Evolutionary conservation across 768 basidiomycete species (phyloP).

Genomic region (Auriscalpium microsporum): DNA sequence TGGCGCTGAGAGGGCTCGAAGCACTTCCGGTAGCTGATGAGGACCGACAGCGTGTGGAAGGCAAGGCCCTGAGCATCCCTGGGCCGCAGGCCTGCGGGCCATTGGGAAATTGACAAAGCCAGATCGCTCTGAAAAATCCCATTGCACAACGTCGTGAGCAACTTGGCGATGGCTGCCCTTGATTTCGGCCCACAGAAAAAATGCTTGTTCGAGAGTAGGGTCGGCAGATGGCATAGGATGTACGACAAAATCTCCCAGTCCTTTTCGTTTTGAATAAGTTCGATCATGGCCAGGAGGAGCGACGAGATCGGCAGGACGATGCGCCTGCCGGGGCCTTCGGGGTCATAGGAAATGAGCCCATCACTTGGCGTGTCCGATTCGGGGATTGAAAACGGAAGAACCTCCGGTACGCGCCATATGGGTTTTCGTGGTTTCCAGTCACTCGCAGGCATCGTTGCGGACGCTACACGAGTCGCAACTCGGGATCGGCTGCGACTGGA

Average conservation of each 20-base stretch:
- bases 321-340: slow-evolving; percentile 31
- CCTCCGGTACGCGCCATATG: slow-evolving; percentile 67
- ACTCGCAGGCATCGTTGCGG: slow-evolving; percentile 14
- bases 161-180: slow-evolving; percentile 46
- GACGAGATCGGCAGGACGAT: slow-evolving; percentile 63
- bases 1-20: slow-evolving; percentile 64
- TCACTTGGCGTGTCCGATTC: slow-evolving; percentile 61
- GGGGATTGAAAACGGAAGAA: slow-evolving; percentile 43
- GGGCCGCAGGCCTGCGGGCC: slow-evolving; percentile 53
- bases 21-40: slow-evolving; percentile 78
- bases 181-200: slow-evolving; percentile 88
- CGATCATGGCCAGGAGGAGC: slow-evolving; percentile 57
- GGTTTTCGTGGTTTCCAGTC: slow-evolving; percentile 32
- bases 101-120: slow-evolving; percentile 45
- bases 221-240: slow-evolving; percentile 81
- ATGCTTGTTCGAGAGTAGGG: slow-evolving; percentile 91
- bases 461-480: slow-evolving; percentile 28
- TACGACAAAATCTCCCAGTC: slow-evolving; percentile 95
- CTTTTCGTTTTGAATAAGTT: slow-evolving; percentile 62
- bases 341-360: slow-evolving; percentile 58
- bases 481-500: slow-evolving; percentile 34
- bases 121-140: slow-evolving; percentile 53
- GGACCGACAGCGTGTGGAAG: slow-evolving; percentile 78
- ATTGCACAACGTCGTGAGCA: slow-evolving; percentile 62
- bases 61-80: slow-evolving; percentile 84